These are phyloP conservation scores for Colletotrichum liaoningense DNA, from an alignment of 2,329 filamentous ascomycete genomes.

Conservation along the genomic window DNA sequence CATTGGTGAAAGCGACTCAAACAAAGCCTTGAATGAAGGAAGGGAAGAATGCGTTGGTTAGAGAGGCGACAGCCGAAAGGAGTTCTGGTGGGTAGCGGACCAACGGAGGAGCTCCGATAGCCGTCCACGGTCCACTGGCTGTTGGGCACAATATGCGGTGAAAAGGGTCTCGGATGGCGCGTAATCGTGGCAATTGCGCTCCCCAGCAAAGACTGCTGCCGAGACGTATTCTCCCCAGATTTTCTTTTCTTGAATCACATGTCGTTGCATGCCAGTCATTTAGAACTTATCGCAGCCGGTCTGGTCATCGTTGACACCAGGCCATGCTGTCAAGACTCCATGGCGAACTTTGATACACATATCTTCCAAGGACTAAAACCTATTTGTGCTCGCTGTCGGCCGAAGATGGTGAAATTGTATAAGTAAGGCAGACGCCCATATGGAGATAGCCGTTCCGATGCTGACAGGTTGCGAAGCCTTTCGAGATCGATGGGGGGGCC, in stretches of 20 bases:
- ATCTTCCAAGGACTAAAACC: not conserved
- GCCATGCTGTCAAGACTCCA: not conserved
- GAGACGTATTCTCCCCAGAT: not conserved
- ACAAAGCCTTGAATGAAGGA: not conserved
- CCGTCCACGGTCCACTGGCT: not conserved
- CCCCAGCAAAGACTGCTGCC: not conserved
- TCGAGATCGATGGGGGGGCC: not conserved
- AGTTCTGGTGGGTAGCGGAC: not conserved
- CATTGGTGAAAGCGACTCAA: not conserved
- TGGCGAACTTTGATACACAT: not conserved
- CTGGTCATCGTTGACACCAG: not conserved
- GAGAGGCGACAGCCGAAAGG: not conserved
- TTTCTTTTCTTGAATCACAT: not conserved
- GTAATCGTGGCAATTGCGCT: not conserved
- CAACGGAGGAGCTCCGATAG: not conserved
- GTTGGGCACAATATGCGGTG: not conserved
- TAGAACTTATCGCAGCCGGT: not conserved
- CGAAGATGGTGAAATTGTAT: not conserved
- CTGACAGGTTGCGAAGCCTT: not conserved
- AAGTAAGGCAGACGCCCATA: not conserved
- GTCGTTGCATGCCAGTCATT: not conserved
- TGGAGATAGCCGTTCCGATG: not conserved
- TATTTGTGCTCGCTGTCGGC: not conserved
- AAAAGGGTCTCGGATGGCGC: conserved; percentile 1
- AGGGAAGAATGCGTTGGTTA: not conserved